Evolutionary conservation across 2,329 filamentous ascomycete species (phyloP), one percentile per base, ranked within the genome.

Genomic region (Macroventuria anomochaeta): DNA sequence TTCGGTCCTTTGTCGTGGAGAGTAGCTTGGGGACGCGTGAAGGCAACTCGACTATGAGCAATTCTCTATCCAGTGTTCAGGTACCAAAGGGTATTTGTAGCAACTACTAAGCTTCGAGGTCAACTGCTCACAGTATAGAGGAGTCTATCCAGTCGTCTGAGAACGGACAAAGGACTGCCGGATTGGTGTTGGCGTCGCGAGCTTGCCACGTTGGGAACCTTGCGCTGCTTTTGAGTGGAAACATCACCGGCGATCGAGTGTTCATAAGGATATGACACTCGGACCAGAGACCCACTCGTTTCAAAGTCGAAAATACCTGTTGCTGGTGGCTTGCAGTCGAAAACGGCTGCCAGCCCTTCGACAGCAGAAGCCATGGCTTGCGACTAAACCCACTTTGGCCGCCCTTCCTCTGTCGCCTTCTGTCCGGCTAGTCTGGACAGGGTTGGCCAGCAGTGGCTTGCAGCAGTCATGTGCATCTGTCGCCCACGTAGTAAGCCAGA

Each of bases 101-200:
- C 69, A 64, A 69, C 56, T 62, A 58, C 58, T 58, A 57, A 64
- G 56, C 53, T 62, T 72, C 65, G 61, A 73, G 58, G 58, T 62
- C 56, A 49, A 68, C 64, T 71, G 67, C 67, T 72, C 67, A 72
- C 67, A 53, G 62, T 70, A 69, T 59, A 63, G 46, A 65, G 58
- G 62, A 68, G 65, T 60, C 62, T 60, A 67, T 58, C 54, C 64
- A 56, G 59, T 61, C 59, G 67, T 60, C 71, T 73, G 68, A 73
- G 70, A 65, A 70, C 71, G 72, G 72, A 75, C 72, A 75, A 75
- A 74, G 72, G 70, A 63, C 59, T 58, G 61, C 71, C 70, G 72
- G 69, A 73, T 74, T 59, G 65, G 71, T 73, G 58, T 62, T 65
- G 62, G 64, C 57, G 63, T 68, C 60, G 58, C 57, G 59, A 64